phyloP scores from a whole-genome alignment of 495 filamentous ascomycete genomes.

The Xylaria palmicola region DNA sequence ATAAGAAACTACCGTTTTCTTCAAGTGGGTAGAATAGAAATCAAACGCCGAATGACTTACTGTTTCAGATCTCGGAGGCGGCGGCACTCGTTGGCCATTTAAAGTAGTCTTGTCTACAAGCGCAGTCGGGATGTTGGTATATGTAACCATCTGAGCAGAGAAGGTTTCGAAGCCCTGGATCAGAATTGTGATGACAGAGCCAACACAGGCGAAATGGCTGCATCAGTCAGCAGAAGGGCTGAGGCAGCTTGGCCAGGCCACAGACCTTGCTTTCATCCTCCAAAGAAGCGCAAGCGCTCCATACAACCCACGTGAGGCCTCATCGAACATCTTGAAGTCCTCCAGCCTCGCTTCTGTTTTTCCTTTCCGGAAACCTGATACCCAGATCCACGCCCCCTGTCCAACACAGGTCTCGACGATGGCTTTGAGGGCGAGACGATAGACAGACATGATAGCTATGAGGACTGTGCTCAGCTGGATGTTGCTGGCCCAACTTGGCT shows the following conservation, averaged over 20 bases:
- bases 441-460: constrained; percentile 35
- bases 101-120: constrained; percentile 4
- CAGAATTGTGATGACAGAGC: constrained; percentile 34
- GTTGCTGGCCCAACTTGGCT: constrained; percentile 28
- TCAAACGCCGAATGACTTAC: background rate
- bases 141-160: constrained; percentile 39
- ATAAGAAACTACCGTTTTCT: background rate
- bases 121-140: constrained; percentile 26
- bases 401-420: constrained; percentile 35
- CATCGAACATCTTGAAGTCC: constrained; percentile 41
- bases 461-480: constrained; percentile 33
- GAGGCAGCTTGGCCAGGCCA: background rate
- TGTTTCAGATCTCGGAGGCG: constrained; percentile 28
- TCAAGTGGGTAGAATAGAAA: background rate
- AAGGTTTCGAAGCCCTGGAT: constrained; percentile 39
- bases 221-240: constrained; percentile 1
- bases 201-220: constrained; percentile 37
- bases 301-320: constrained; percentile 34
- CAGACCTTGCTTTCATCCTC: constrained; percentile 33
- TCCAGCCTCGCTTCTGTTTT: constrained; percentile 25
- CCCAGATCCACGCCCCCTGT: constrained; percentile 42
- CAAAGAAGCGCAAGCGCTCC: constrained; percentile 33
- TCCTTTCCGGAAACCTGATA: constrained; percentile 30
- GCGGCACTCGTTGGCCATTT: background rate
- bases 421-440: constrained; percentile 32